Conservation (phyloP, 2,329 filamentous ascomycete genomes). For the Claviceps cyperi region DNA sequence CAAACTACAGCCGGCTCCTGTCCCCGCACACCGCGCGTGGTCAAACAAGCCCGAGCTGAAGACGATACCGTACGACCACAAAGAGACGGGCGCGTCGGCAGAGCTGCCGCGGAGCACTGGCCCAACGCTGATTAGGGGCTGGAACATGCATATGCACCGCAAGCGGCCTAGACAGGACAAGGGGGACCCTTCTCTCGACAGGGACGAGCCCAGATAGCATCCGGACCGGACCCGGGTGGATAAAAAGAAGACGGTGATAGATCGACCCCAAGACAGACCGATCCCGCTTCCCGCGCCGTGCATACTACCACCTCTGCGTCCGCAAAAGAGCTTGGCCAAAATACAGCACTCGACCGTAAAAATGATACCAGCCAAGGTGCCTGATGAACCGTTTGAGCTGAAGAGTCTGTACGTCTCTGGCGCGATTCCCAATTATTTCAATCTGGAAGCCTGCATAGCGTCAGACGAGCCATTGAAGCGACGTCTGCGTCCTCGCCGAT, state of each 20-base stretch:
- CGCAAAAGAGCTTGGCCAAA: neutral
- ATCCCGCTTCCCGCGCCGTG: constrained; percentile 3
- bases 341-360: constrained; percentile 4
- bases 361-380: constrained; percentile 9
- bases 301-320: constrained; percentile 4
- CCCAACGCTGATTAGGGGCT: constrained; percentile 41
- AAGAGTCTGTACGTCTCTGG: constrained; percentile 7
- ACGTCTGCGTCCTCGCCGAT: constrained; percentile 5
- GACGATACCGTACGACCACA: constrained; percentile 45
- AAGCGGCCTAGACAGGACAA: constrained; percentile 22
- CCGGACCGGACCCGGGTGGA: constrained; percentile 12
- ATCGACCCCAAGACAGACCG: neutral
- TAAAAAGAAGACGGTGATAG: constrained; percentile 7
- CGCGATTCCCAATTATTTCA: constrained; percentile 9
- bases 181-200: constrained; percentile 18
- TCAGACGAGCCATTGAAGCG: constrained; percentile 5
- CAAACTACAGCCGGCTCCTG: constrained; percentile 43
- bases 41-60: constrained; percentile 37
- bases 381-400: constrained; percentile 1
- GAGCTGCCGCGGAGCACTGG: constrained; percentile 37
- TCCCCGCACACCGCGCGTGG: constrained; percentile 35
- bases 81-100: constrained; percentile 40
- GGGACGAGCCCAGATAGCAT: constrained; percentile 25
- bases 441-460: constrained; percentile 4
- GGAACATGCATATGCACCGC: constrained; percentile 32